Evolutionary conservation across 805 yeast species (phyloP), one percentile per base, ranked within the genome.

Genomic region (Wickerhamomyces pijperi): DNA sequence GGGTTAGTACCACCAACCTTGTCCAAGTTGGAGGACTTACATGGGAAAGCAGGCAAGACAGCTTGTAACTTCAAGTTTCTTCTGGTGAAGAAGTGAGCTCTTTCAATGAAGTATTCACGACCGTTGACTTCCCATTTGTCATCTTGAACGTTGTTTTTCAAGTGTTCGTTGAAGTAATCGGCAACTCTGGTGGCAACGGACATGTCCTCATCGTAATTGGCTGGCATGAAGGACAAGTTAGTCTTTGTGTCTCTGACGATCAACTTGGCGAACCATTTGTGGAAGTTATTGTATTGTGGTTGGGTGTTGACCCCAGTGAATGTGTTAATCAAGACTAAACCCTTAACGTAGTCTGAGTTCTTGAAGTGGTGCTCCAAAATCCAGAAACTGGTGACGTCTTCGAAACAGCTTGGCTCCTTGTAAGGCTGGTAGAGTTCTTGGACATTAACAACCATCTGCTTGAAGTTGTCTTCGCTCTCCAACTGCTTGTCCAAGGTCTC

Each of bases 11-110:
- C 67, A 29, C 63, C 59, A 3, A 75, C 81, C 48, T 76, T 76
- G 28, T 68, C 63, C 23, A 51, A 40, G 46, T 76, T 76, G n/a
- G 79, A 73, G 0, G 79, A 71, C 50, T 75, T 76, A 48, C 81
- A 75, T 9, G 82, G 82, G 44, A 76, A 76, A 0, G 82, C 82
- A 5, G 82, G 82, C 37, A 76, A 57, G 8, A 74, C 76, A 13
- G 76, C 72, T 52, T 74, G 76, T 43, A 76, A 63, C 32, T 64
- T 65, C 23, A 65, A 39, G 44, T 61, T 58, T 50, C 75, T 63
- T 32, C 67, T 61, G 19, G 76, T 72, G 49, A 71, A 76, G 49
- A 67, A 72, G 21, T 60, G 58, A 5, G 68, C 65, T 39, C 60
- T 63, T 20, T 59, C 54, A 9, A 63, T 51, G 45, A 75, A 76